These are phyloP conservation scores for Fragosphaeria purpurea DNA, from an alignment of 2,329 filamentous ascomycete genomes.

Conservation along the genomic window DNA sequence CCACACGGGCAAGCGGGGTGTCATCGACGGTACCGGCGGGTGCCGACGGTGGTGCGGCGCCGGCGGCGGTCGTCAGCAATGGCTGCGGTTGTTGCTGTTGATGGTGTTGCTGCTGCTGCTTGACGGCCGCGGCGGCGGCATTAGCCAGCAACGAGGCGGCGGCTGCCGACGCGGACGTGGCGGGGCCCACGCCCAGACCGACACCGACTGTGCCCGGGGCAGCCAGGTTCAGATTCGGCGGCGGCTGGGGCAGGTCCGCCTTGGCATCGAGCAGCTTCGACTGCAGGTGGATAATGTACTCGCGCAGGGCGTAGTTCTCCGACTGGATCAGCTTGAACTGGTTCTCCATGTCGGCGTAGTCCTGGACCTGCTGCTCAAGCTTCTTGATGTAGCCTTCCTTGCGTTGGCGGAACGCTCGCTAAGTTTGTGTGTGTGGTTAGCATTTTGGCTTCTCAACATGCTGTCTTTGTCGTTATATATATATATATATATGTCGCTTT, in stretches of 20 bases:
- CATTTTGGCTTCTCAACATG: too few species aligned
- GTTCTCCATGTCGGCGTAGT: conserved; percentile 64
- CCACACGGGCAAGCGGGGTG: conserved; percentile 36
- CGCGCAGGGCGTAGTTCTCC: conserved; percentile 83
- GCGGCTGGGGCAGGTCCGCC: conserved; percentile 75
- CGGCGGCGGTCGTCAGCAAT: not conserved
- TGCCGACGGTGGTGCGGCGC: not conserved
- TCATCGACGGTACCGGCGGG: not conserved
- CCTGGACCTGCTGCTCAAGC: conserved; percentile 84
- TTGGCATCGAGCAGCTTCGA: conserved; percentile 73
- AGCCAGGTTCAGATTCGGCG: conserved; percentile 64
- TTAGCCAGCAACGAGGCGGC: conserved; percentile 8
- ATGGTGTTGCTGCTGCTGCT: conserved; percentile 2
- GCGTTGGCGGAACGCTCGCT: conserved; percentile 94
- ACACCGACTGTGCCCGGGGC: not conserved
- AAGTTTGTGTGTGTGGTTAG: conserved; percentile 7
- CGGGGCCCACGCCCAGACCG: not conserved
- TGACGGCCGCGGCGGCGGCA: conserved; percentile 2
- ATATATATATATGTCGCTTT: too few species aligned
- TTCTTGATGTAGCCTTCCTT: conserved; percentile 99
- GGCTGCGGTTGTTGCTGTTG: conserved; percentile 5
- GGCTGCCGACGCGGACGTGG: not conserved
- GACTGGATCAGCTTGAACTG: conserved; percentile 70
- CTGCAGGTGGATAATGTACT: conserved; percentile 88
- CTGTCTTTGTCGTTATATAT: too few species aligned